phyloP scores from a whole-genome alignment of 441 rosid species.

The Arabidopsis hybrid region DNA sequence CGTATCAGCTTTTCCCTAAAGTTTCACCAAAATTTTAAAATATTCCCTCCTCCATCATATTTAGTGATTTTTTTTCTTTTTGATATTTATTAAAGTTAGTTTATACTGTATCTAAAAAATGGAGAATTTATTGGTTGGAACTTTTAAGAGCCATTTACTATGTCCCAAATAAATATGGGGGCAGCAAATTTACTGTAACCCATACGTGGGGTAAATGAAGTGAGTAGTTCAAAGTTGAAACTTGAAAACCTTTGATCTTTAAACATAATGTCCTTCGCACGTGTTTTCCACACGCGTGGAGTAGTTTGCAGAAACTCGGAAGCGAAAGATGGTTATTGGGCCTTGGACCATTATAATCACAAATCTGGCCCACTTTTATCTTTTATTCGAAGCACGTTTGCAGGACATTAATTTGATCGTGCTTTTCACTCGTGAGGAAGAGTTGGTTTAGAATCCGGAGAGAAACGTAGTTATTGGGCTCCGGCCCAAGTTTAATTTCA shows the following conservation, averaged over 20 bases:
- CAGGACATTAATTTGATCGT: too few species aligned
- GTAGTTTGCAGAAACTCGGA: background rate
- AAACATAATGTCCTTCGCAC: conserved; percentile 12
- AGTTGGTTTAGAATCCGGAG: too few species aligned
- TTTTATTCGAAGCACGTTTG: too few species aligned
- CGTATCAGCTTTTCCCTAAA: conserved; percentile 59
- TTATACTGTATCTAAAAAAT: background rate
- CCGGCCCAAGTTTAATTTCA: background rate
- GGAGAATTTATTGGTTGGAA: conserved; percentile 16
- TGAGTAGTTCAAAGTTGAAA: conserved; percentile 24
- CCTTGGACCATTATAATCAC: background rate
- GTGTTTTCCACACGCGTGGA: conserved; percentile 31
- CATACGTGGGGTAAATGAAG: conserved; percentile 40
- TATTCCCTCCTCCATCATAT: conserved; percentile 50
- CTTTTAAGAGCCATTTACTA: conserved; percentile 42
- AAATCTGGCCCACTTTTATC: background rate
- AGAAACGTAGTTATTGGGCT: background rate
- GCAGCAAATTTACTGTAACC: conserved; percentile 21
- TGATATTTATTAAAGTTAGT: too few species aligned
- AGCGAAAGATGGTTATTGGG: conserved; percentile 7
- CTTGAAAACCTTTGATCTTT: conserved; percentile 16
- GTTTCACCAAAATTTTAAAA: conserved; percentile 54
- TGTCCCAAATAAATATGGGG: conserved; percentile 45
- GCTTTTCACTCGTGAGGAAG: too few species aligned
- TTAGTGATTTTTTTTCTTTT: conserved; percentile 5